These are phyloP conservation scores for Micractinium conductrix DNA, from an alignment of 139 green algal species.

Conservation along the genomic window DNA sequence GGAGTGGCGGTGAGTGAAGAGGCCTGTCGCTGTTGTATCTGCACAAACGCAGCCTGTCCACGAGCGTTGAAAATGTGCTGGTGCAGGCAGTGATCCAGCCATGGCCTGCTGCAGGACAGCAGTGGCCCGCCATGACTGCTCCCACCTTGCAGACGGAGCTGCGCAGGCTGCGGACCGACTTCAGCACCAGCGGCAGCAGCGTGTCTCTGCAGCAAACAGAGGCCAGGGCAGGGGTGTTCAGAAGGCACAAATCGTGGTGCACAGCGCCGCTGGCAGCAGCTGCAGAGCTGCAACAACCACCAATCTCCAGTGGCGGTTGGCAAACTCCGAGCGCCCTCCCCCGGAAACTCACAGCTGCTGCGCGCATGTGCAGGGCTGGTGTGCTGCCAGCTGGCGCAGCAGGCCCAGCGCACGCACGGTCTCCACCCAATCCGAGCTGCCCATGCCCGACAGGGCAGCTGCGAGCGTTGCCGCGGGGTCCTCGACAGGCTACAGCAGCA, in stretches of 20 bases:
- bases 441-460: slow-evolving; percentile 12
- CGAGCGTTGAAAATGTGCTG: neutral
- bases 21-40: too few relatives aligned
- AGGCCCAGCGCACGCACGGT: slow-evolving; percentile 30
- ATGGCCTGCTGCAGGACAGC: neutral
- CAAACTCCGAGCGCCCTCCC: too few relatives aligned
- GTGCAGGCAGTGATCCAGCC: too few relatives aligned
- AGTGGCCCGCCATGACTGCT: neutral
- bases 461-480: neutral
- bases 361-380: slow-evolving; percentile 28
- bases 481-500: slow-evolving; percentile 23
- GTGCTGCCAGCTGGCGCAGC: slow-evolving; percentile 44
- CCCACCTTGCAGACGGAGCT: slow-evolving; percentile 69
- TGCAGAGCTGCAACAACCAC: neutral
- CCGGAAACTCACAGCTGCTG: slow-evolving; percentile 34
- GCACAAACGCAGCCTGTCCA: too few relatives aligned
- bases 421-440: slow-evolving; percentile 44
- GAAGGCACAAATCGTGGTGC: neutral
- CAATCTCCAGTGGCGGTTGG: too few relatives aligned
- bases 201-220: slow-evolving; percentile 23
- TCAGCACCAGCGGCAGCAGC: slow-evolving; percentile 53
- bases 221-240: too few relatives aligned
- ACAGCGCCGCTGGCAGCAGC: neutral
- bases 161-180: slow-evolving; percentile 60
- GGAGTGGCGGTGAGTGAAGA: too few relatives aligned